A percentile compares a stretch with the other conserved stretches of the same genome.
Conservation (phyloP, 2,329 filamentous ascomycete species). For the Talaromyces funiculosus region DNA sequence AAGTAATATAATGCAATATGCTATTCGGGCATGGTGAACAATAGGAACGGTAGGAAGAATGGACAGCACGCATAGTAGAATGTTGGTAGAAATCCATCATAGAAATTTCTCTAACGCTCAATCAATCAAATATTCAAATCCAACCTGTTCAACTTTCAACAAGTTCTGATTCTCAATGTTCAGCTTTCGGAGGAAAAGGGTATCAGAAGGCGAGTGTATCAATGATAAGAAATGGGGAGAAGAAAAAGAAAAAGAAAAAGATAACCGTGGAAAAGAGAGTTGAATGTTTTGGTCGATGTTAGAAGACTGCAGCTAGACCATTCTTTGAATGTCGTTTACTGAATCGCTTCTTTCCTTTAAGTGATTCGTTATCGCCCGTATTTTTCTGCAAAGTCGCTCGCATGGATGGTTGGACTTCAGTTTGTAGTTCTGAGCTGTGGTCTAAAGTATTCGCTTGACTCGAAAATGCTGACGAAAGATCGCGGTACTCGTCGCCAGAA, state of each 20-base stretch:
- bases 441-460: conserved; percentile 51
- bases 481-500: conserved; percentile 61
- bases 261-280: conserved; percentile 7
- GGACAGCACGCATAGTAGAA: not conserved
- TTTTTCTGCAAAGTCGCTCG: conserved; percentile 42
- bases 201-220: conserved; percentile 4
- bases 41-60: not conserved
- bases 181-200: conserved; percentile 7
- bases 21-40: not conserved
- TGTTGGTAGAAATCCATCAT: not conserved
- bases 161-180: not conserved
- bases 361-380: conserved; percentile 45
- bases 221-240: not conserved
- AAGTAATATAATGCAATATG: conserved; percentile 8
- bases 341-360: conserved; percentile 62
- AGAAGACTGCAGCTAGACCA: conserved; percentile 86
- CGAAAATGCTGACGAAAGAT: conserved; percentile 65
- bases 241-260: not conserved
- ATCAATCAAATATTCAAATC: not conserved
- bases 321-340: conserved; percentile 93
- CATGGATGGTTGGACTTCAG: conserved; percentile 35
- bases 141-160: not conserved
- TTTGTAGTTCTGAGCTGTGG: conserved; percentile 34
- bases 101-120: conserved; percentile 9
- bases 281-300: conserved; percentile 17